Conservation (phyloP, 2,329 filamentous ascomycete species). For the Aquanectria penicillioides region DNA sequence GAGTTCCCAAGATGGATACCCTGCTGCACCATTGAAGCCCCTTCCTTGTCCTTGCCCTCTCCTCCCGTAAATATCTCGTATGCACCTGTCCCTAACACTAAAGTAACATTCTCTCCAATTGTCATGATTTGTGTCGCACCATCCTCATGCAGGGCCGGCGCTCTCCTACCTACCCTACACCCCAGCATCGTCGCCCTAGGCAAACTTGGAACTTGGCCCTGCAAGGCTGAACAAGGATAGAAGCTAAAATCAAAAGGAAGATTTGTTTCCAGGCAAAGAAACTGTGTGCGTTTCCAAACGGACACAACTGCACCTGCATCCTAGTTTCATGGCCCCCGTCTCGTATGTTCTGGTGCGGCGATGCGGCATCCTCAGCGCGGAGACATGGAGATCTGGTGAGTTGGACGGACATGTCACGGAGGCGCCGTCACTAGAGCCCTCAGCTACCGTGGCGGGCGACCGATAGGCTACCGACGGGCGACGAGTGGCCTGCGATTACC, state of each 20-base stretch:
- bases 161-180: constrained; percentile 2
- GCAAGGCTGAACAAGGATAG: not conserved
- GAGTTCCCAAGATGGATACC: not conserved
- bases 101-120: not conserved
- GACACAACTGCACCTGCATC: not conserved
- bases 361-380: too few relatives aligned
- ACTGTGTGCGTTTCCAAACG: too few relatives aligned
- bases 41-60: not conserved
- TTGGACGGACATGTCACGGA: too few relatives aligned
- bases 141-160: not conserved
- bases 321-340: not conserved
- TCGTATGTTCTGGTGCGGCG: too few relatives aligned
- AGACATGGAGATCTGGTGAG: too few relatives aligned
- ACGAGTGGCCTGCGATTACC: too few relatives aligned
- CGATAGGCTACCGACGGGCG: too few relatives aligned
- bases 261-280: not conserved
- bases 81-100: too few relatives aligned
- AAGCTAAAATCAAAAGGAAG: not conserved
- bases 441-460: too few relatives aligned
- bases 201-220: not conserved
- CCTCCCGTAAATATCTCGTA: not conserved
- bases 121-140: not conserved
- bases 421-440: too few relatives aligned
- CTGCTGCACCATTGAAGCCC: not conserved
- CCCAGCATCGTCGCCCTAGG: not conserved